Percentiles rank a stretch among this genome's conserved stretches.
Evolutionary conservation across 306 rosid species (phyloP).

Genomic region (Corylus avellana): DNA sequence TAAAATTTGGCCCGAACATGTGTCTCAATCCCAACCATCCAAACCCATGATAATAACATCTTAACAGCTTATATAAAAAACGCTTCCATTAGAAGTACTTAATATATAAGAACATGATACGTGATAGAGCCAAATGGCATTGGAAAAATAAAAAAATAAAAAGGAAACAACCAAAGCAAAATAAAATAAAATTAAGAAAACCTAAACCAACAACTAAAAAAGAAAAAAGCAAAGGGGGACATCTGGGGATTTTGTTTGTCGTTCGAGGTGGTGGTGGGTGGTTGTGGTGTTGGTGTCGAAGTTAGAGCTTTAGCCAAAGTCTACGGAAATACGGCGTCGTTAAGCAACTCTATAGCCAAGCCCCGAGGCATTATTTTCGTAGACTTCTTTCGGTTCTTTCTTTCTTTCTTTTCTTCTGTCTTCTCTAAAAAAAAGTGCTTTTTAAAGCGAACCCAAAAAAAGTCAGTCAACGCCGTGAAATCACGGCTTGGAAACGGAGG

Average conservation of each 20-base stretch:
- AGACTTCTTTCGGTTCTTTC: constrained; percentile 25
- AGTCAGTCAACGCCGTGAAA: constrained; percentile 32
- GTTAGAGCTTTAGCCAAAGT: constrained; percentile 44
- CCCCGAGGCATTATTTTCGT: constrained; percentile 47
- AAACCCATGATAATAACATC: constrained; percentile 4
- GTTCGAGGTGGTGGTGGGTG: background rate
- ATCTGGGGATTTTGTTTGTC: background rate
- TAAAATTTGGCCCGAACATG: too few species aligned
- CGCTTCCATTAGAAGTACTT: background rate
- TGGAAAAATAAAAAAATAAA: background rate
- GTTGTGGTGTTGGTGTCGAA: background rate
- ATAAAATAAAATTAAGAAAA: background rate
- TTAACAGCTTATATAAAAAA: constrained; percentile 14
- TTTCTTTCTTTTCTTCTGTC: background rate
- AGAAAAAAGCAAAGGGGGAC: background rate
- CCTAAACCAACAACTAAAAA: background rate
- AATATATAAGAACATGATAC: background rate
- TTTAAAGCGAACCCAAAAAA: background rate
- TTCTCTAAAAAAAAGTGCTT: background rate
- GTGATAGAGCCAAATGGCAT: constrained; percentile 11
- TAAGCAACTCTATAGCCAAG: background rate
- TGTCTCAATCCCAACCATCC: background rate
- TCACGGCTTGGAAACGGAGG: constrained; percentile 82
- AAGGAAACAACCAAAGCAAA: background rate
- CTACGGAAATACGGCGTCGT: constrained; percentile 76